Evolutionary conservation across 352 stramenopile species (phyloP).

Genomic region (Globisporangium abappressorium): DNA sequence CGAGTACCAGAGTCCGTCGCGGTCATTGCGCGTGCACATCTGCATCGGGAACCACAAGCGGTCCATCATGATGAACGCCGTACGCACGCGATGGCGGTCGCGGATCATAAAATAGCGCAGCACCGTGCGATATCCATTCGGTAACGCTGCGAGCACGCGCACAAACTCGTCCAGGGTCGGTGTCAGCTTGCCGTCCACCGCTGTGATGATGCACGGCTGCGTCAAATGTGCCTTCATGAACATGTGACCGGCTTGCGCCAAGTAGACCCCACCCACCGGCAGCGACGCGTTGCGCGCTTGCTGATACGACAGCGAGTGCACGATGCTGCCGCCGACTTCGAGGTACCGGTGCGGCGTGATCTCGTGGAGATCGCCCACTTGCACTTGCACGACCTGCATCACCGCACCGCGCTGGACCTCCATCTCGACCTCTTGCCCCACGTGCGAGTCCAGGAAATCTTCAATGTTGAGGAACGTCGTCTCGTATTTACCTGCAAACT

Average conservation of each 20-base stretch:
- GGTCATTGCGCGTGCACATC: constrained; percentile 69
- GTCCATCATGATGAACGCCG: constrained; percentile 89
- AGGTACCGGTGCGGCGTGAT: constrained; percentile 85
- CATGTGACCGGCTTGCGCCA: constrained; percentile 89
- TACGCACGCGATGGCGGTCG: constrained; percentile 81
- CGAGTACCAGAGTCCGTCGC: constrained; percentile 69
- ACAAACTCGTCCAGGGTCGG: constrained; percentile 83
- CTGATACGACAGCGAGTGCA: constrained; percentile 89
- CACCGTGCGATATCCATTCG: constrained; percentile 79
- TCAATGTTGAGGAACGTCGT: constrained; percentile 87
- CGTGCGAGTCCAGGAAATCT: constrained; percentile 65
- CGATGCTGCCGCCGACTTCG: constrained; percentile 81
- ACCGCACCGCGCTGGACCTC: constrained; percentile 76
- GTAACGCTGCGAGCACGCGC: constrained; percentile 59
- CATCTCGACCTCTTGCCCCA: constrained; percentile 61
- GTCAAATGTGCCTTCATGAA: constrained; percentile 86
- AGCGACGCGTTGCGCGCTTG: constrained; percentile 84
- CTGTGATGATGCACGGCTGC: constrained; percentile 86
- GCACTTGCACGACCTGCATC: constrained; percentile 40
- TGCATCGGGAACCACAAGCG: constrained; percentile 88
- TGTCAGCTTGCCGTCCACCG: constrained; percentile 75
- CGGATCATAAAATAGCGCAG: constrained; percentile 86
- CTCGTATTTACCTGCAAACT: constrained; percentile 66
- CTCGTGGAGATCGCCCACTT: constrained; percentile 71
- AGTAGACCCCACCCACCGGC: constrained; percentile 70